Evolutionary conservation across 768 basidiomycete species (phyloP), one percentile per base, ranked within the genome.

Genomic region (Psilocybe tampanensis): DNA sequence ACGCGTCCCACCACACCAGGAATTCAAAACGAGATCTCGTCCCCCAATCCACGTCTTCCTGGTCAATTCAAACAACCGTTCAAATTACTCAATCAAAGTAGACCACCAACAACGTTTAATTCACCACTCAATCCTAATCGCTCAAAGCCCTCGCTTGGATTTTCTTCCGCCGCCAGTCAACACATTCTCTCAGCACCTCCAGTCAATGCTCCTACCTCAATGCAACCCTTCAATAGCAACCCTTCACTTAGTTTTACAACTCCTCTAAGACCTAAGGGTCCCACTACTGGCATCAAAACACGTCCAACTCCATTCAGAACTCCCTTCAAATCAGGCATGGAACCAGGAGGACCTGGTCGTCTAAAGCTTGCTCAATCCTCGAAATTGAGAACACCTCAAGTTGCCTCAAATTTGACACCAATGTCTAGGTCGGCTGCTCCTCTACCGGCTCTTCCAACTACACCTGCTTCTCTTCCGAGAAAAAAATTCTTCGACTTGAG

Each of bases 321-420:
- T 1, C 86, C 86, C 0, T 89, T 89, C 67, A 89, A 88, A 63
- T 52, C 69, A 5, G 81, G 79, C 23, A 74, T 80, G 73, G 73
- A 72, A 59, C 80, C 81, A 44, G 74, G 74, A 34, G 75, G 79
- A 59, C 68, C 72, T 44, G 79, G 76, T 19, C 68, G 71, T 45
- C 51, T 63, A 8, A 63, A 61, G 48, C 69, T 74, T 63, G 65
- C 41, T 53, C 64, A 39, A 34, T 48, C 54, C 11, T 29, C 52
- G 17, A 73, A 59, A 59, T 54, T 24, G 60, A 60, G 47, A 21
- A 47, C 56, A 50, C 50, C 55, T 33, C 56, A 19, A 34, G 45
- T 34, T 52, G 23, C 44, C 44, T 33, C 44, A 4, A 60, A 32
- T 24, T 24, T 26, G 8, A 59, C 59, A 22, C 58, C 62, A 21